Base-by-base conservation (phyloP, 139 green algal genomes). In the Tetratostichococcus sp. region DNA sequence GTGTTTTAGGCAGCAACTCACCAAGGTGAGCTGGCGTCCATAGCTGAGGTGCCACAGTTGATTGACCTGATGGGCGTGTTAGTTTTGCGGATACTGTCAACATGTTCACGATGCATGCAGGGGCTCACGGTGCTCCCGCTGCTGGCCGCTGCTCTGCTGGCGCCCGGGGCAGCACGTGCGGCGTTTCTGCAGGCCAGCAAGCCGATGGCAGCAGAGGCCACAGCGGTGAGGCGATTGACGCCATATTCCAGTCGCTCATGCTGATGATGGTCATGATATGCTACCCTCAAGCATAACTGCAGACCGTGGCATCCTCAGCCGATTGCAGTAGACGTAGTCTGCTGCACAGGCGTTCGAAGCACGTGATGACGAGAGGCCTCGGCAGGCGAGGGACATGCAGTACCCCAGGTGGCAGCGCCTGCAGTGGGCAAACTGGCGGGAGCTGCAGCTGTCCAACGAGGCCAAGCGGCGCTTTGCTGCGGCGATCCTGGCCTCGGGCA, bases 81-180 rank as follows among this genome's bases (percentile, higher is more conserved):
- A n/a, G n/a, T n/a, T n/a, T n/a, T n/a, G n/a, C n/a, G n/a, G n/a
- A n/a, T n/a, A n/a, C n/a, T n/a, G n/a, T 11, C 11, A 11, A 50
- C 39, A 11, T 50, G 6, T 6, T 50, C 11, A 11, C 39, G 11
- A 11, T 11, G 39, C 6, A 6, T 65, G 69, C 69, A 65, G 35
- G 69, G 69, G 1, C 26, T 73, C 35, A 50, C 39, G n/a, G 35
- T 73, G 69, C 35, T 73, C 26, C 35, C 69, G 31, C 28, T 73
- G 69, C 69, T 73, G 1, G 35, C 69, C n/a, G 50, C 50, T 62
- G 50, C 50, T 8, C 50, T 62, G 50, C 50, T 62, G 50, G 50
- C 50, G 19, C 50, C 50, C 14, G 19, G 50, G 2, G 50, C 50
- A n/a, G 50, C 50, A 17, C 50, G 50, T 26, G 50, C 50, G 14